Conservation (phyloP, 768 basidiomycete genomes). For the Russula compacta region DNA sequence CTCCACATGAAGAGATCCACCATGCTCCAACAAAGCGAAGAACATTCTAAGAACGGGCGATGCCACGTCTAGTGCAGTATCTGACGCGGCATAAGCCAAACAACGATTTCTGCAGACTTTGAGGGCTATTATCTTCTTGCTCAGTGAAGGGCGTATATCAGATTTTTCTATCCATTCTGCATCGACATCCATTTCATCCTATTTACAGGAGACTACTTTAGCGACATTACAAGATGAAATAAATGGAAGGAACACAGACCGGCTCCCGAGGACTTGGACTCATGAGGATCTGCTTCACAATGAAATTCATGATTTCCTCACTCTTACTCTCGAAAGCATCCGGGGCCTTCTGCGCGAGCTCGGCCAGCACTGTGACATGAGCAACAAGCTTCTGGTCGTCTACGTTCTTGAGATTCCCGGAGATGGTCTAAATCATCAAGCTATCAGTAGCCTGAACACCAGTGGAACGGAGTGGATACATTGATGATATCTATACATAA, state of each 20-base stretch:
- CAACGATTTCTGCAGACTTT: slow-evolving; percentile 80
- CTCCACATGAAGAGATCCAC: slow-evolving; percentile 56
- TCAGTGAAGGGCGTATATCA: slow-evolving; percentile 46
- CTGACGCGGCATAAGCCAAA: slow-evolving; percentile 52
- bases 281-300: slow-evolving; percentile 66
- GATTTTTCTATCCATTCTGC: slow-evolving; percentile 75
- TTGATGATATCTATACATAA: slow-evolving; percentile 50
- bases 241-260: slow-evolving; percentile 30
- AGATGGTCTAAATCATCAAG: slow-evolving; percentile 41
- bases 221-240: not conserved
- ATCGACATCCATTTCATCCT: slow-evolving; percentile 51
- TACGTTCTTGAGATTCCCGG: slow-evolving; percentile 39
- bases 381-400: slow-evolving; percentile 49
- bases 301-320: slow-evolving; percentile 60
- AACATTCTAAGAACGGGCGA: slow-evolving; percentile 73
- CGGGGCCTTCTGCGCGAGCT: slow-evolving; percentile 60
- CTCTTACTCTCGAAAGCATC: slow-evolving; percentile 73
- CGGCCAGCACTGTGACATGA: slow-evolving; percentile 60
- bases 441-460: not conserved
- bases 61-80: slow-evolving; percentile 55
- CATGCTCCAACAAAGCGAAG: slow-evolving; percentile 55
- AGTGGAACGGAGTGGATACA: slow-evolving; percentile 33
- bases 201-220: slow-evolving; percentile 6
- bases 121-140: slow-evolving; percentile 64
- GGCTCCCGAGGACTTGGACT: slow-evolving; percentile 36